Evolutionary conservation across 1,284 basidiomycete species (phyloP), one percentile per base, ranked within the genome.

Genomic region (Agroathelia rolfsii): DNA sequence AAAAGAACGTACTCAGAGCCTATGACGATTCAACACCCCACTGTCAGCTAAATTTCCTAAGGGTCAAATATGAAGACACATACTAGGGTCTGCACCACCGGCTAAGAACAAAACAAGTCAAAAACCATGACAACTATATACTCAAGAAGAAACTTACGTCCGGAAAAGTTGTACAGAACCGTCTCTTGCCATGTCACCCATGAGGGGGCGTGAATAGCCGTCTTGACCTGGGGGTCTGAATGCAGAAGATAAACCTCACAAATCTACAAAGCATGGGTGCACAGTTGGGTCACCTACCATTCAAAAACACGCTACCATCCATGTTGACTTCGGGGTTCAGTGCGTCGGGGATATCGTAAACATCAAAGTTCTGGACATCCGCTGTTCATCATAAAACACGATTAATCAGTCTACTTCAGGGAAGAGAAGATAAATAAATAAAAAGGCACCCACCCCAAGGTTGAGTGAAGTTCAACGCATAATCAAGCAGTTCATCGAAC

Each of bases 391-490:
- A n/a, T n/a, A 34, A 11, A 28, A 24, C 13, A 28, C 12, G n/a
- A 28, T 19, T 22, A 12, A 15, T 19, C 6, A 30, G 15, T n/a
- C n/a, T n/a, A n/a, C n/a, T n/a, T n/a, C n/a, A n/a, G n/a, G n/a
- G n/a, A n/a, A n/a, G 17, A 15, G 0, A 20, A 18, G 13, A 35
- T 5, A 21, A 35, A 23, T 6, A 34, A 31, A 12, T 15, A n/a
- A n/a, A n/a, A n/a, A n/a, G n/a, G n/a, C 5, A 56, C 72, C 36
- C 50, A 78, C 75, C 71, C 76, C 76, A 81, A 2, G 78, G 78
- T 42, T 63, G 72, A 1, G 66, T 72, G 44, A 59, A 76, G 45
- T 78, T 77, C 39, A 69, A 31, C 12, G 72, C 70, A 41, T 76
- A 77, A 46, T 76, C 73, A 21, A 72, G 41, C 45, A 72, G 61